These are phyloP conservation scores for Candida pseudofarinosa DNA, from an alignment of 805 yeast genomes.

Conservation along the genomic window DNA sequence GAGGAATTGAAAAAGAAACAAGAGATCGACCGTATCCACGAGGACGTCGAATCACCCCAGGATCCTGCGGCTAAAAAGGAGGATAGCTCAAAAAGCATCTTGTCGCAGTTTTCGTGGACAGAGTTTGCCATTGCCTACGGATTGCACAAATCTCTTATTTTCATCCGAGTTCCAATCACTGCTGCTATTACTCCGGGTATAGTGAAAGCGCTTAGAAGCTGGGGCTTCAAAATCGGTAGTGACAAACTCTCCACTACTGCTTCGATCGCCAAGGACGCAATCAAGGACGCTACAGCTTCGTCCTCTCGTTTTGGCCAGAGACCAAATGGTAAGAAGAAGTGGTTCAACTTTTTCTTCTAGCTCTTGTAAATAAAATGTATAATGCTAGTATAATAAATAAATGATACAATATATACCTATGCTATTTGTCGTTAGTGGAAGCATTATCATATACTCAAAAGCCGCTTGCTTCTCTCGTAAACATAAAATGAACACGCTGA, in stretches of 20 bases:
- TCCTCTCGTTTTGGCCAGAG: slow-evolving; percentile 50
- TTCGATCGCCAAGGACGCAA: slow-evolving; percentile 24
- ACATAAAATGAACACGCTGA: slow-evolving; percentile 94
- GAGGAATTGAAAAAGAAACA: slow-evolving; percentile 36
- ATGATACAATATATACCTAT: neutral
- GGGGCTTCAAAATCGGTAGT: slow-evolving; percentile 78
- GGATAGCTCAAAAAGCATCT: slow-evolving; percentile 6
- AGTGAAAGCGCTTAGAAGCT: slow-evolving; percentile 57
- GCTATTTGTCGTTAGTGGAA: neutral
- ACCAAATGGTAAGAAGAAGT: slow-evolving; percentile 48
- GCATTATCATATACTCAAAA: slow-evolving; percentile 51
- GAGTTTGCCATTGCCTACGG: slow-evolving; percentile 92
- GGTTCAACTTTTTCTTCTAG: slow-evolving; percentile 59
- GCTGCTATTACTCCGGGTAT: slow-evolving; percentile 88
- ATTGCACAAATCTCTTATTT: slow-evolving; percentile 79
- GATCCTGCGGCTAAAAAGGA: slow-evolving; percentile 4
- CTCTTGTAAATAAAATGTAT: slow-evolving; percentile 4
- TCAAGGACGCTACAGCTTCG: slow-evolving; percentile 39
- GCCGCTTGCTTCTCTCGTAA: slow-evolving; percentile 78
- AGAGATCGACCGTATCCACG: slow-evolving; percentile 29
- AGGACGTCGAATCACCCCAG: slow-evolving; percentile 13
- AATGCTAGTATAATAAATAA: slow-evolving; percentile 1
- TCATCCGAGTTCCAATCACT: slow-evolving; percentile 82
- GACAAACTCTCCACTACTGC: slow-evolving; percentile 42
- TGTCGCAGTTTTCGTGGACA: slow-evolving; percentile 54